Evolutionary conservation across 129 eudicot genomes (phyloP), one percentile per base, ranked within the genome.

Genomic region (Centaurea solstitialis): DNA sequence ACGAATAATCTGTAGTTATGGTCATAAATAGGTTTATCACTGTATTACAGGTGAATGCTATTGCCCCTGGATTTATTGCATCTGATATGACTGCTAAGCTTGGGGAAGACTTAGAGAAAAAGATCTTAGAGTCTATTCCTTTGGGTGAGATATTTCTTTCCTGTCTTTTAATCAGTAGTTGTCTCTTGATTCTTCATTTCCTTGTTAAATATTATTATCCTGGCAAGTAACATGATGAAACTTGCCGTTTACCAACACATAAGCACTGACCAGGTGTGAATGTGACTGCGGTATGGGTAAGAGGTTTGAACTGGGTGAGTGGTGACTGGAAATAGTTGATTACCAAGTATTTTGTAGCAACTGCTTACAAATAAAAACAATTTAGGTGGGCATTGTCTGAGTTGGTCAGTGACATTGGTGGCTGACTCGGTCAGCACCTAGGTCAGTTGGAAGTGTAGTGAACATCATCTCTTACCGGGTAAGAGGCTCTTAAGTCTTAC

Each of bases 21-120:
- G 13, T 47, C 10, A 21, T 76, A 50, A 26, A 9, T 5, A 26
- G 21, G 80, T 82, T 5, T 59, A 12, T 68, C 79, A 68, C 6
- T 61, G 30, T 39, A 23, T 70, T 39, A 28, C 87, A 96, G 98
- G 99, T 89, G 30, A 96, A 96, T 80, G 99, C 99, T 57, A 79
- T 96, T 83, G 99, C 99, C 74, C 99, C 99, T 18, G 99, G 99
- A 37, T 96, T 96, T 86, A 96, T 96, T 86, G 97, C 93, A 82
- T 96, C 99, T 71, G 99, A 96, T 76, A 93, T 96, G 98, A 96
- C 99, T 78, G 86, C 98, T 76, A 96, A 89, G 84, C 99, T 96
- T 37, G 93, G 97, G 21, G 92, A 33, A 75, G 98, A 93, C 40
- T 78, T 93, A 53, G 99, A 96, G 91, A 93, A 96, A 76, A 91